A percentile compares a stretch with the other conserved stretches of the same genome.
Evolutionary conservation across 192 early-diverging fungal species (phyloP).

Genomic region (Podochytrium sp.): DNA sequence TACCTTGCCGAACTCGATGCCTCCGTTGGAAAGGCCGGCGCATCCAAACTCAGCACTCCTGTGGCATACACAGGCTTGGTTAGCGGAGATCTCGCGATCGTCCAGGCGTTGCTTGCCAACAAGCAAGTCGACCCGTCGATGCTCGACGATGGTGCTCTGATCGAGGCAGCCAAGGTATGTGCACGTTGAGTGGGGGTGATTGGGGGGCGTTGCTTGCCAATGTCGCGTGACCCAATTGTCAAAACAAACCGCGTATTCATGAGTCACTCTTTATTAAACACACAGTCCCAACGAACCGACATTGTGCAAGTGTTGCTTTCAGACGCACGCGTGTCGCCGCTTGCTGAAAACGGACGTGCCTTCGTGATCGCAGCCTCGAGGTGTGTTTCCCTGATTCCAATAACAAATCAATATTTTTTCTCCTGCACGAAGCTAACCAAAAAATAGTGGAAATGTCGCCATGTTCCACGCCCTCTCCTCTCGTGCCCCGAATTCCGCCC

Average conservation of each 20-base stretch:
- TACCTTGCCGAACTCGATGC: conserved; percentile 10
- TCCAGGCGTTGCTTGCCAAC: not conserved
- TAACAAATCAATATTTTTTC: not conserved
- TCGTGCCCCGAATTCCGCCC: not conserved
- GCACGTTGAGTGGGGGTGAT: not conserved
- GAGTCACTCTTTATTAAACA: not conserved
- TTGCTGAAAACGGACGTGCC: conserved; percentile 13
- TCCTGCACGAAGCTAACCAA: not conserved
- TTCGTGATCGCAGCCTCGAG: not conserved
- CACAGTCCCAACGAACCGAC: not conserved
- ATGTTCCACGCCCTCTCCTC: not conserved
- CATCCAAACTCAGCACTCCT: not conserved
- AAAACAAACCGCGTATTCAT: not conserved
- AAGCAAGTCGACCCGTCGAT: not conserved
- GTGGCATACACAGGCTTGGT: not conserved
- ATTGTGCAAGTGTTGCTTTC: not conserved
- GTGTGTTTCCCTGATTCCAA: not conserved
- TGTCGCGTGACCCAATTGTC: not conserved
- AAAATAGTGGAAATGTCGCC: not conserved
- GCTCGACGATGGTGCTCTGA: conserved; percentile 22
- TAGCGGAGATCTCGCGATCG: not conserved
- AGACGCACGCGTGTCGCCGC: conserved; percentile 10
- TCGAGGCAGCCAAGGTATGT: not conserved
- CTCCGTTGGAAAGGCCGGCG: not conserved
- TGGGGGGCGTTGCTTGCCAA: not conserved